Evolutionary conservation across 2,329 filamentous ascomycete species (phyloP), one percentile per base, ranked within the genome.

Genomic region (Mollisiaceae sp.): DNA sequence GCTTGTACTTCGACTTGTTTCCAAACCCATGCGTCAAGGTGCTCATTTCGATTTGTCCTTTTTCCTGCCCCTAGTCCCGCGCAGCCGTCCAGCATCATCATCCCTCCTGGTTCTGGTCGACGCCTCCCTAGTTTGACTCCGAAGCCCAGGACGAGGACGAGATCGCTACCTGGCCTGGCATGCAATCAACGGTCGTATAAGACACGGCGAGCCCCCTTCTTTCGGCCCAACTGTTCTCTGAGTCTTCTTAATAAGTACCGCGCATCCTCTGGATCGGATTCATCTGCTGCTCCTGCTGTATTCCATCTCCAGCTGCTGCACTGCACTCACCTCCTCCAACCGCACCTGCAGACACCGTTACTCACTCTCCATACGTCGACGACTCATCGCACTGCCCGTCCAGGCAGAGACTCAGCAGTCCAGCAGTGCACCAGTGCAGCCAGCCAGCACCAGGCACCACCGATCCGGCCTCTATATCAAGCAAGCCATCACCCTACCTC

Each of bases 11-110:
- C n/a, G n/a, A n/a, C n/a, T 54, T 14, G 32, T 35, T 54, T 12
- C 50, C 50, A 54, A 27, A 54, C 50, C 50, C 50, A 54, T 54
- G 50, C 50, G 50, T 54, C 32, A 41, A 20, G 4, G 32, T 20
- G 55, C 70, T 74, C 70, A 74, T 74, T 73, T 74, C 68, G 62
- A 72, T 71, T 70, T 70, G 64, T 72, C 70, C 70, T 69, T 71
- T 69, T 66, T 63, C 71, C 55, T 63, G 45, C 55, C 72, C 72
- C 71, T 73, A 67, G 71, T 72, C 67, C 68, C 69, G 69, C 67
- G 57, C 61, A 65, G 66, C 65, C 65, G 65, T 68, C 65, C 54
- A 65, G 65, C 64, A 69, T 70, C 66, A 68, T 62, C 69, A 67
- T 68, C 65, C 67, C 20, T 47, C 18, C 43, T 47, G 15, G 18